Base-by-base conservation (phyloP, 495 filamentous ascomycete species). In the Trichocladium uniseriatum region DNA sequence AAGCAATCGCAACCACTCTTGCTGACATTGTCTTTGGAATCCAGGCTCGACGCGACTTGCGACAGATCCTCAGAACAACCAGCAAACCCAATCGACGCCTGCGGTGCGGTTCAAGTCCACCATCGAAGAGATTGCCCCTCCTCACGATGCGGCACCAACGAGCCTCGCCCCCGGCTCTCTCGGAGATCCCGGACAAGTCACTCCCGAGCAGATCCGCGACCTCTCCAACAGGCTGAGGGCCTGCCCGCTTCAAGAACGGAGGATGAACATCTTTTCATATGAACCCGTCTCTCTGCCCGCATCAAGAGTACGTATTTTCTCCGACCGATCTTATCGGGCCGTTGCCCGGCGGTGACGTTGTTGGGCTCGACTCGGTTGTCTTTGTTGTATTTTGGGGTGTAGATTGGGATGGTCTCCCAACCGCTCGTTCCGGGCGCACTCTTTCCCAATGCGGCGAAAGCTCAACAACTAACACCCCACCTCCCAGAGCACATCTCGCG, bases 221-320 rank as follows among this genome's bases (percentile, higher is more conserved):
- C 67, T 95, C 34, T 80, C 86, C n/a, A 73, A 79, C 49, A 79
- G 75, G 38, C 65, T 94, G 40, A 82, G 86, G 53, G 78, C 79
- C 50, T 77, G 84, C 16, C 79, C 82, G 59, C 72, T 92, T 49
- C 89, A 95, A 64, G 81, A 86, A 57, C 76, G 79, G 22, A 80
- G 89, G n/a, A 79, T 90, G 67, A 84, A 81, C 52, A 84, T 88
- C 57, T 94, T 87, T 63, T 79, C 79, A 5, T 95, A 89, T 63
- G 89, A 94, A 55, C 82, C 89, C 20, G 77, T 94, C 36, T 95
- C 89, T 32, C 69, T 95, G 29, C 89, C 89, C n/a, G 71, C 80
- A 21, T 94, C 88, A 27, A 79, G 87, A 69, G 89, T 91, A 80
- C 61, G 86, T 78, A 22, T 21, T 54, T 47, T 20, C 20, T 3